Evolutionary conservation across 768 basidiomycete species (phyloP), one percentile per base, ranked within the genome.

Genomic region (Candolleomyces aberdarensis): DNA sequence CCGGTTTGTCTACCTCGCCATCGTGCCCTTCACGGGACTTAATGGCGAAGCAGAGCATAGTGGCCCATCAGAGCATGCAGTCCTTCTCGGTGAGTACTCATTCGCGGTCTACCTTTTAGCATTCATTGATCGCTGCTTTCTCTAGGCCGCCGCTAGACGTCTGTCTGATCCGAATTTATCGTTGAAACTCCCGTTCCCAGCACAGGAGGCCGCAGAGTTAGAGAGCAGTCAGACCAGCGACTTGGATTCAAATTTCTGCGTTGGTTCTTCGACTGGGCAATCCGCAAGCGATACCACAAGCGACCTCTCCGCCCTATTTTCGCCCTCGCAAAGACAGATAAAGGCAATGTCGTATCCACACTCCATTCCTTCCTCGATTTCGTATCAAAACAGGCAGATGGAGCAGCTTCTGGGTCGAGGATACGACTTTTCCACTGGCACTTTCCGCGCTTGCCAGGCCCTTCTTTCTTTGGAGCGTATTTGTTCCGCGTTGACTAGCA

Each of bases 401-500:
- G 40, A 48, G 15, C 9, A 14, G 15, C 50, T 20, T 17, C 14
- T 56, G 29, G 31, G 31, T 40, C 43, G 39, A 19, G 26, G 5
- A 7, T 29, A 29, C 17, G 17, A 40, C 32, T 7, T 43, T 41
- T 46, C 39, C 3, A 26, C 46, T 29, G 48, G 40, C 10, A 53
- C 62, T n/a, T 32, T 57, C 19, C 44, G 20, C 26, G 56, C 57
- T n/a, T 36, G 40, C 36, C 56, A 58, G 47, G 60, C 52, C 15
- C 52, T 61, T 15, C 47, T 56, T 17, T 65, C 61, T n/a, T 57
- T 55, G 17, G 68, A 64, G 57, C 63, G 60, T 17, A 63, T 65
- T 22, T 65, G 61, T 44, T 50, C 62, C 19, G 59, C 58, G 13
- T 65, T 64, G 60, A 76, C 75, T 64, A 71, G 71, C 61, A 74